Evolutionary conservation across 441 rosid genomes (phyloP).

Genomic region (Gossypium trilobum): DNA sequence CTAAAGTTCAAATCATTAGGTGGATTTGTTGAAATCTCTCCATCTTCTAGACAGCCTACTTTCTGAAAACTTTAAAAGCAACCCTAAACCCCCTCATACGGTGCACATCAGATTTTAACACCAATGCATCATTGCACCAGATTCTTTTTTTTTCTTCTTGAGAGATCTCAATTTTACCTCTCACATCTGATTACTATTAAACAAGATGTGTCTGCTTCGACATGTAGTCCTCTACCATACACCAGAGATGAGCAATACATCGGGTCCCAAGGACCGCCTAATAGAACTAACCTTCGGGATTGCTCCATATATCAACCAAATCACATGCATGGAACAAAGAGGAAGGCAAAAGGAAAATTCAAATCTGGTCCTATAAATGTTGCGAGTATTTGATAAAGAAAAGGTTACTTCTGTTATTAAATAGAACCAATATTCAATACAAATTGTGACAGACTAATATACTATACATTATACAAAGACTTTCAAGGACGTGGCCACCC

Average conservation of each 20-base stretch:
- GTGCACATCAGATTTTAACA: neutral
- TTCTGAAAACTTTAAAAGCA: neutral
- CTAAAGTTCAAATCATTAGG: slow-evolving; percentile 33
- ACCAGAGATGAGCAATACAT: too few relatives aligned
- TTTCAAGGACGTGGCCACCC: slow-evolving; percentile 10
- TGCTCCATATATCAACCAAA: neutral
- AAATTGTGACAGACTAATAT: slow-evolving; percentile 11
- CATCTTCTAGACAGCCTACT: slow-evolving; percentile 30
- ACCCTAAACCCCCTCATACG: neutral
- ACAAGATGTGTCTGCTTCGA: too few relatives aligned
- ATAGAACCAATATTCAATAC: slow-evolving; percentile 12
- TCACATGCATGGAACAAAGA: neutral
- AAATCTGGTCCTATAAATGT: neutral
- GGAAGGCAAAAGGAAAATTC: neutral
- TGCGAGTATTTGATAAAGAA: neutral
- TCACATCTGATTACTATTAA: too few relatives aligned
- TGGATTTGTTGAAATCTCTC: slow-evolving; percentile 36
- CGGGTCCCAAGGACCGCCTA: neutral
- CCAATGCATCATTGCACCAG: neutral
- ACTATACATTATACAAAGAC: slow-evolving; percentile 36
- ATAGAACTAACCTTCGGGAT: neutral
- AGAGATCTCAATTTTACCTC: neutral
- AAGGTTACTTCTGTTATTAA: slow-evolving; percentile 16
- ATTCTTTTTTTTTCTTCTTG: neutral
- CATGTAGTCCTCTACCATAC: too few relatives aligned